Evolutionary conservation across 768 basidiomycete genomes (phyloP).

Genomic region (Boletus reticuloceps): DNA sequence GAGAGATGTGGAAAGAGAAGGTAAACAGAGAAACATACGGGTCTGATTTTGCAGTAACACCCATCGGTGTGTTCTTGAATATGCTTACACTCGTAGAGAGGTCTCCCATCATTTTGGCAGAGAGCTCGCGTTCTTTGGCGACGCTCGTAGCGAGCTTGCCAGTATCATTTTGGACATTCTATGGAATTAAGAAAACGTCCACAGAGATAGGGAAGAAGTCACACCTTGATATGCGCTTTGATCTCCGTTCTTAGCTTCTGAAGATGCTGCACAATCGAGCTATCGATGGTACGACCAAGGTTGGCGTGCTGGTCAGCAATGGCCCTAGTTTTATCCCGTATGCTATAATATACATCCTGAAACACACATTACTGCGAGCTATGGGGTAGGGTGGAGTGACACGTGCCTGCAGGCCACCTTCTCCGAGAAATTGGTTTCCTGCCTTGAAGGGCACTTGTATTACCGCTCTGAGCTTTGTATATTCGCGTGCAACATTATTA

Average conservation of each 20-base stretch:
- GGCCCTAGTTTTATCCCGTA: constrained; percentile 89
- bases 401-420: constrained; percentile 84
- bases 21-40: background rate
- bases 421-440: constrained; percentile 98
- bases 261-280: constrained; percentile 95
- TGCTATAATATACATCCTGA: constrained; percentile 87
- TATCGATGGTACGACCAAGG: constrained; percentile 93
- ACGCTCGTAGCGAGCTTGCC: constrained; percentile 89
- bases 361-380: background rate
- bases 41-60: constrained; percentile 54
- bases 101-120: constrained; percentile 81
- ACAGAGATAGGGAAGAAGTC: background rate
- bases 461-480: constrained; percentile 90
- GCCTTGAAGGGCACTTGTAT: constrained; percentile 96
- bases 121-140: constrained; percentile 86
- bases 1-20: background rate
- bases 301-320: constrained; percentile 98
- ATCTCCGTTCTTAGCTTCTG: constrained; percentile 94
- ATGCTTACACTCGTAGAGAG: constrained; percentile 84
- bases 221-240: constrained; percentile 94
- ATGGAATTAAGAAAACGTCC: background rate
- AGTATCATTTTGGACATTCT: constrained; percentile 95
- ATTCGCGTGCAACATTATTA: constrained; percentile 89
- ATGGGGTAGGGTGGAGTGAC: background rate
- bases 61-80: constrained; percentile 94